Conservation (phyloP, 2,329 filamentous ascomycete genomes). For the Raffaelea ambrosiae region DNA sequence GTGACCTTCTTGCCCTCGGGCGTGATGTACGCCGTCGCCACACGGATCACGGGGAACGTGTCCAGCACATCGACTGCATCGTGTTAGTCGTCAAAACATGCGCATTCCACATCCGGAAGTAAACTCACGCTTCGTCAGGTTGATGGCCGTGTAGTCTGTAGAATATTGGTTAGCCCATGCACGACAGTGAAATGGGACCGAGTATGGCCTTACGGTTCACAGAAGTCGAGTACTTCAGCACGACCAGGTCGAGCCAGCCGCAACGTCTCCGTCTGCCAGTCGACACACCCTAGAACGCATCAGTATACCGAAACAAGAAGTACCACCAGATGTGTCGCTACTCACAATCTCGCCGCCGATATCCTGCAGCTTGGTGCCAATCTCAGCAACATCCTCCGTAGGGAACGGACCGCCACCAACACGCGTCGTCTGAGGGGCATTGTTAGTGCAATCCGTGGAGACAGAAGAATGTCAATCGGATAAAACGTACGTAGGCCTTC, state of each 20-base stretch:
- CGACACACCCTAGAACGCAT: constrained; percentile 22
- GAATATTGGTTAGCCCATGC: constrained; percentile 18
- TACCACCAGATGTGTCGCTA: too few relatives aligned
- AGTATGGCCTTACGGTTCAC: constrained; percentile 9
- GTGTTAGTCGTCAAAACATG: constrained; percentile 29
- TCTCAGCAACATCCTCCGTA: constrained; percentile 40
- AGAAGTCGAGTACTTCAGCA: constrained; percentile 51
- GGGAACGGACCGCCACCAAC: constrained; percentile 53
- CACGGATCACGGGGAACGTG: constrained; percentile 64
- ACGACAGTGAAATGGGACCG: too few relatives aligned
- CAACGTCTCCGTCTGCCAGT: constrained; percentile 53
- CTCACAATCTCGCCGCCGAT: constrained; percentile 13
- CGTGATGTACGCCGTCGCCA: constrained; percentile 61
- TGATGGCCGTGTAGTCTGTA: constrained; percentile 49
- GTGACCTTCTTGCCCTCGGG: constrained; percentile 39
- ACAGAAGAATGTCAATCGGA: too few relatives aligned
- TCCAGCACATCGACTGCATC: constrained; percentile 61
- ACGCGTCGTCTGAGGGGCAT: constrained; percentile 46
- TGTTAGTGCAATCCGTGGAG: neutral
- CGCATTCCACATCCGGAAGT: too few relatives aligned
- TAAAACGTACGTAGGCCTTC: constrained; percentile 42
- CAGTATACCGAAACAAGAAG: neutral
- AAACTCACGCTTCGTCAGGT: constrained; percentile 39
- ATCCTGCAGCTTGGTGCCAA: constrained; percentile 29
- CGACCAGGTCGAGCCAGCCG: constrained; percentile 53